Evolutionary conservation across 1,139 yeast genomes (phyloP).

Genomic region (Lodderomyces pseudojiufengensis): DNA sequence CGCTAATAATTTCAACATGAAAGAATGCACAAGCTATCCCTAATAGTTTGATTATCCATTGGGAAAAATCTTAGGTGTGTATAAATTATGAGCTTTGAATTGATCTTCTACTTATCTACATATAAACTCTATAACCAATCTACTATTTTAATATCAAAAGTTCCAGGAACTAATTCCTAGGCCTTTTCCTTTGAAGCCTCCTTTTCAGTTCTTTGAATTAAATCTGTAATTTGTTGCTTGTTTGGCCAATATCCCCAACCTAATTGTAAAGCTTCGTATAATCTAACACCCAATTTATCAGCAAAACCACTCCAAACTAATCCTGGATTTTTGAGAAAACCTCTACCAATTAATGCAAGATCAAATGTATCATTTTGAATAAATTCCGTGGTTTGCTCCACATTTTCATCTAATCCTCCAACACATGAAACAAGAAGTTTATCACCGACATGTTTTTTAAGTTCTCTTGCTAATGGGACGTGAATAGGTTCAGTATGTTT

Average conservation of each 20-base stretch:
- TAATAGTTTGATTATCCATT: too few relatives aligned
- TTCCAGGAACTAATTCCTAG: too few relatives aligned
- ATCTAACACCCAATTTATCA: slow-evolving; percentile 39
- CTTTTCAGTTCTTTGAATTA: slow-evolving; percentile 15
- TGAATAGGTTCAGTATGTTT: slow-evolving; percentile 21
- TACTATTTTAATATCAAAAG: neutral
- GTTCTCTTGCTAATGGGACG: slow-evolving; percentile 35
- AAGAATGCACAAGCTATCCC: too few relatives aligned
- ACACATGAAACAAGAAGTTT: slow-evolving; percentile 42
- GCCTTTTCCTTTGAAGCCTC: slow-evolving; percentile 1
- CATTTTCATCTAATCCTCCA: slow-evolving; percentile 34
- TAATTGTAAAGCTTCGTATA: slow-evolving; percentile 37
- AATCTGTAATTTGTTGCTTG: slow-evolving; percentile 14
- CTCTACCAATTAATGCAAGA: slow-evolving; percentile 42
- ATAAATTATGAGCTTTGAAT: too few relatives aligned
- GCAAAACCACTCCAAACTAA: slow-evolving; percentile 49
- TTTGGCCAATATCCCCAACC: slow-evolving; percentile 22
- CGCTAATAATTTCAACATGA: too few relatives aligned
- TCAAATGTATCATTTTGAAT: slow-evolving; percentile 44
- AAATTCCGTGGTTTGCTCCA: slow-evolving; percentile 33
- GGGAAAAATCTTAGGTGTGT: too few relatives aligned
- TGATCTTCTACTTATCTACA: too few relatives aligned
- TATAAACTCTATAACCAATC: neutral
- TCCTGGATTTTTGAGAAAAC: slow-evolving; percentile 47
- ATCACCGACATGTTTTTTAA: slow-evolving; percentile 45